These are phyloP conservation scores for Eucalyptus victrix DNA, from an alignment of 345 rosid genomes.

Conservation along the genomic window DNA sequence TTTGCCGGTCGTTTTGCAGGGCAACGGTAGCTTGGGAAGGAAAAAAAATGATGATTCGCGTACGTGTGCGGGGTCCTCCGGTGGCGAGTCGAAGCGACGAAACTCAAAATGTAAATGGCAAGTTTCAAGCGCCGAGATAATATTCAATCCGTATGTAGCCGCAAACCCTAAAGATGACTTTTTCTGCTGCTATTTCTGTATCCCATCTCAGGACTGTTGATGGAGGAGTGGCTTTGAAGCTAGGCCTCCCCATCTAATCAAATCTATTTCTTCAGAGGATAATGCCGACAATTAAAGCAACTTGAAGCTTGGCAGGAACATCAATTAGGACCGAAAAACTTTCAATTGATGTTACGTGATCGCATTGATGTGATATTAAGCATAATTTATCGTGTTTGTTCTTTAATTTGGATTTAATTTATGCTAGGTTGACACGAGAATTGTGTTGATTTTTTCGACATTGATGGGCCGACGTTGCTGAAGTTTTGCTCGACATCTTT, in stretches of 20 bases:
- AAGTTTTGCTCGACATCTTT: not conserved
- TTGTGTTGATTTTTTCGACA: not conserved
- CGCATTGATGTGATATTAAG: not conserved
- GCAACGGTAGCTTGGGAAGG: not conserved
- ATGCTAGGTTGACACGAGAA: not conserved
- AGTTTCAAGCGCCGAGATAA: not conserved
- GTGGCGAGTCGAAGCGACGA: not conserved
- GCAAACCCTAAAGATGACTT: not conserved
- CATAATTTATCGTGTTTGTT: not conserved
- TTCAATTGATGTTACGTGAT: not conserved
- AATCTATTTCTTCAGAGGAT: not conserved
- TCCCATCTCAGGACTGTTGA: not conserved
- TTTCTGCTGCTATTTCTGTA: not conserved
- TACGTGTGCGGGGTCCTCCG: not conserved
- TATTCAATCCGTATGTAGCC: not conserved
- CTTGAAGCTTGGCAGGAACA: not conserved
- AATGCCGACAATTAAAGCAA: not conserved
- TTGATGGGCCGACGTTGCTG: not conserved
- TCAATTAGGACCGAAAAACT: not conserved
- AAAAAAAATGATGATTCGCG: not conserved
- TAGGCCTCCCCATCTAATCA: not conserved
- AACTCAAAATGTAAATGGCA: not conserved
- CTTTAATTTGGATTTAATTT: not conserved
- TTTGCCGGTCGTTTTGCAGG: not conserved
- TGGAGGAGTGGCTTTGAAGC: not conserved